phyloP scores from a whole-genome alignment of 768 basidiomycete genomes.

The Hericium rajendrae region DNA sequence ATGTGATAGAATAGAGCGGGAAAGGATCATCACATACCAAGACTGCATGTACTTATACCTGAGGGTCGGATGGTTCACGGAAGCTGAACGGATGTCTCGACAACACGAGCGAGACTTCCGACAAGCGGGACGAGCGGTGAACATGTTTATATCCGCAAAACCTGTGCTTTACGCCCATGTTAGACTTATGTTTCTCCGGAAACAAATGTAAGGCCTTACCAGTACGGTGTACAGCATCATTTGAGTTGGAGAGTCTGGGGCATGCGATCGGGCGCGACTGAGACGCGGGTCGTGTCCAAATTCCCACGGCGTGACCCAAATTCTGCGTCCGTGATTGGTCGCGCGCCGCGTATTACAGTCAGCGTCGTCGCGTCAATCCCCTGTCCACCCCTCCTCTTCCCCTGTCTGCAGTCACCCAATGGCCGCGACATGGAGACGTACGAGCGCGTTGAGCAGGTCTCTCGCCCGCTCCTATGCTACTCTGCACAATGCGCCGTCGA shows the following conservation, averaged over 20 bases:
- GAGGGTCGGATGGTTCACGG: too few species aligned
- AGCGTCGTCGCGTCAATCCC: neutral
- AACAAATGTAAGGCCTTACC: too few species aligned
- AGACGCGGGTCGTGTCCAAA: slow-evolving; percentile 11
- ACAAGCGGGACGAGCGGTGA: too few species aligned
- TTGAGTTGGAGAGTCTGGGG: neutral
- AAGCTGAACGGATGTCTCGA: too few species aligned
- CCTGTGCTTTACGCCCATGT: too few species aligned
- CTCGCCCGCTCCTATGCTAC: slow-evolving; percentile 12
- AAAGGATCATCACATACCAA: too few species aligned
- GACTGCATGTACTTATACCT: too few species aligned
- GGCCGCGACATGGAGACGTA: neutral
- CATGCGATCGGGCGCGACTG: neutral
- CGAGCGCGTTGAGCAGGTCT: neutral
- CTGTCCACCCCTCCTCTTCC: neutral
- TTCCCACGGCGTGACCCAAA: slow-evolving; percentile 5
- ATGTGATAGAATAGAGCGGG: too few species aligned
- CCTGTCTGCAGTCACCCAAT: neutral
- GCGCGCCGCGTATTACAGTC: neutral
- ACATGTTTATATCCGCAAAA: too few species aligned
- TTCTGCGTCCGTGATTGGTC: slow-evolving; percentile 13
- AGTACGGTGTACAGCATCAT: too few species aligned
- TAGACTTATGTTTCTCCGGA: too few species aligned
- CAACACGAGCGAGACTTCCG: too few species aligned
- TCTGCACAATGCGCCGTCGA: neutral